Conservation (phyloP, 139 green algal genomes). For the Chlorella sorokiniana region DNA sequence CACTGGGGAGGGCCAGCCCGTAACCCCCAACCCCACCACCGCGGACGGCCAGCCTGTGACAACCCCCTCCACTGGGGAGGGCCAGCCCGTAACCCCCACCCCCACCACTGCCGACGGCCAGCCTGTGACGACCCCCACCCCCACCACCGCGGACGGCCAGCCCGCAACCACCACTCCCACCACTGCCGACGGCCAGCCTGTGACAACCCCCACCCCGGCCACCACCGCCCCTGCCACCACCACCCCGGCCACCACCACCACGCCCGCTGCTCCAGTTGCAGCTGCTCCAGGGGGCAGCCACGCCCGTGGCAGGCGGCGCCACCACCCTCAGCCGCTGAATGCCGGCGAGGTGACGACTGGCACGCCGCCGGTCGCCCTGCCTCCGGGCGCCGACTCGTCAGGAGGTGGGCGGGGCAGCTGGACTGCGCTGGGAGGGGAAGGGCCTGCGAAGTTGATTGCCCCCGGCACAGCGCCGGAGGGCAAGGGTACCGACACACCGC, state of each 20-base stretch:
- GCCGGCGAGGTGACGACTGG: not conserved
- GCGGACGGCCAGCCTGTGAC: too few species aligned
- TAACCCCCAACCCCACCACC: too few species aligned
- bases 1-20: too few species aligned
- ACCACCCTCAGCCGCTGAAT: not conserved
- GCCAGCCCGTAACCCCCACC: not conserved
- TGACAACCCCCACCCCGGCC: not conserved
- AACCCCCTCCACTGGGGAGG: not conserved
- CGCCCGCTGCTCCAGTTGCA: not conserved
- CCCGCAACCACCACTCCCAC: not conserved
- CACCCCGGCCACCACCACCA: not conserved
- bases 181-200: not conserved
- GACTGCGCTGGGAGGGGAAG: too few species aligned
- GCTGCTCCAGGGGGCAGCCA: not conserved
- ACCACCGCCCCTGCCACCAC: not conserved
- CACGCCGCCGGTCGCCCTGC: not conserved
- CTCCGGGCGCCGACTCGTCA: too few species aligned
- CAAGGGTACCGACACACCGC: not conserved
- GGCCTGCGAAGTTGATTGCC: too few species aligned
- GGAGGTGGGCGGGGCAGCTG: too few species aligned
- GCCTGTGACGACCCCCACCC: not conserved
- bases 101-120: too few species aligned
- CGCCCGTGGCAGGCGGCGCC: not conserved
- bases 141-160: too few species aligned
- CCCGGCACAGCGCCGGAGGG: too few species aligned